Evolutionary conservation across 352 stramenopile species (phyloP), one percentile per base, ranked within the genome.

Genomic region (Elongisporangium prolatum): DNA sequence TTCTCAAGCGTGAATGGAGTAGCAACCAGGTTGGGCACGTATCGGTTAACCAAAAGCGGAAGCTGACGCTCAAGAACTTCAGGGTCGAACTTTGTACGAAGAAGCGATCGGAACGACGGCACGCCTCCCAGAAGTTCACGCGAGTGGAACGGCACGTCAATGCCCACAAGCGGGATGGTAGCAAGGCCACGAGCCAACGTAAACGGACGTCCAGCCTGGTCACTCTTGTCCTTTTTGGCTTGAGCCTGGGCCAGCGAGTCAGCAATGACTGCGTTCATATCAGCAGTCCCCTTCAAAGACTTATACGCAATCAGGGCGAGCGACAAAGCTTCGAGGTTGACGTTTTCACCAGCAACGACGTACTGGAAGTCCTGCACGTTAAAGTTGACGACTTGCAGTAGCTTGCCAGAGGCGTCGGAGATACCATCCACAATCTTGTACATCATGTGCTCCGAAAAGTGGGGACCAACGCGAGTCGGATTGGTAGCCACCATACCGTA

Each of bases 71-170:
- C 80, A 34, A 95, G 68, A 24, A 88, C 71, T 17, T 89, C 60
- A 5, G 84, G 63, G 34, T 83, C 74, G 51, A 95, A 84, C 63
- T 90, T 93, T 24, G 77, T 80, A 6, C 71, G 74, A 38, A 95
- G 58, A 22, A 95, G 70, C 24, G 81, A 66, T 44, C 88, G 75
- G 67, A 96, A 95, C 20, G 84, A 80, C 1, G 82, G 78, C 16
- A 96, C 88, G 16, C 86, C 88, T 48, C 70, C 68, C n/a, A 93
- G 78, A 9, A 96, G 73, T 64, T 92, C 79, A 47, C 79, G 64
- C 21, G 86, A 95, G 65, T 96, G 88, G 70, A 96, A 96, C n/a
- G 88, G 88, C 20, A 96, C 86, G 53, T 96, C 88, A 53, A 96
- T 95, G 21, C 86, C 86, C n/a, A 78, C 70, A 14, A 96, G 77